Conservation (phyloP, 139 green algal species). For the Gonium pectorale region DNA sequence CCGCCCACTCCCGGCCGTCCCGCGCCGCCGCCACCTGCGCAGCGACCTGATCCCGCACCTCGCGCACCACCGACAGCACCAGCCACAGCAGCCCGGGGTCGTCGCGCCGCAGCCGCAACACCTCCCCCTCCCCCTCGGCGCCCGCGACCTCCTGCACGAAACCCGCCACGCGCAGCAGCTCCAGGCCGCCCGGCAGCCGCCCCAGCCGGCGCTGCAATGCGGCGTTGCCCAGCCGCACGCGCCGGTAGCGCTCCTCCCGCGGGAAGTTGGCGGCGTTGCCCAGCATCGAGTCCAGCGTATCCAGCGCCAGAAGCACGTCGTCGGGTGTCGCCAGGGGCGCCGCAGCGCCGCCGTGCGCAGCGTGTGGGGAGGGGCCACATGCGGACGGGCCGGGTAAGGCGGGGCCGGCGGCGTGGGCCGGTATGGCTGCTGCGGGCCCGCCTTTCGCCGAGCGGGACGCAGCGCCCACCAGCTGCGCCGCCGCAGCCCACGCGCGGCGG, state of each 20-base stretch:
- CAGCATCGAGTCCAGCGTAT: constrained; percentile 45
- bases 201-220: constrained; percentile 45
- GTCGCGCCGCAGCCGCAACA: constrained; percentile 40
- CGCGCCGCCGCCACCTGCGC: background rate
- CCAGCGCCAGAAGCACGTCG: background rate
- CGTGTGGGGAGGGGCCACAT: background rate
- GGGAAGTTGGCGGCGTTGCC: constrained; percentile 42
- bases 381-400: background rate
- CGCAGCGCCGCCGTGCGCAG: background rate
- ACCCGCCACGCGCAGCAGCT: constrained; percentile 53
- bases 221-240: constrained; percentile 43
- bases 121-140: background rate
- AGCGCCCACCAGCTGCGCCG: background rate
- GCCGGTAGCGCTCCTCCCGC: constrained; percentile 35
- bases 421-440: background rate
- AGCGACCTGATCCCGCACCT: constrained; percentile 15
- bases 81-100: constrained; percentile 65
- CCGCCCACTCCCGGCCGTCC: no score
- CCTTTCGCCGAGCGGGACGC: background rate
- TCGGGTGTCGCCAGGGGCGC: background rate
- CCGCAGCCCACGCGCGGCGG: background rate
- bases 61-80: constrained; percentile 47
- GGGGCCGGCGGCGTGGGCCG: background rate
- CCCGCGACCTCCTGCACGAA: constrained; percentile 37
- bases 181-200: constrained; percentile 34